Base-by-base conservation (phyloP, 2,329 filamentous ascomycete genomes). In the Trichoderma aggressivum region DNA sequence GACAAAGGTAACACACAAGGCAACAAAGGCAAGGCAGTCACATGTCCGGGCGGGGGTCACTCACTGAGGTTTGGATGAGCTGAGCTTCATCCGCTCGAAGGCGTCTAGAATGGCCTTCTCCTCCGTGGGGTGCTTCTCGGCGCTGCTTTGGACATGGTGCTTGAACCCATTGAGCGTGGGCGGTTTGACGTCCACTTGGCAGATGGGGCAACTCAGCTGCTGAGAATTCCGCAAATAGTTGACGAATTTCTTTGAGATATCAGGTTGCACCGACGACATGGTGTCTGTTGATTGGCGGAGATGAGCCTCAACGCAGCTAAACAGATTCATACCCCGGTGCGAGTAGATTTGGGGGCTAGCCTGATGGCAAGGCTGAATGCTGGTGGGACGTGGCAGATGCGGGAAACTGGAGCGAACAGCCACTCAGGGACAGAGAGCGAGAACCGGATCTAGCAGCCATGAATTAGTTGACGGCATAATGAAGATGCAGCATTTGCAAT, bases 21-120 rank as follows among this genome's bases (percentile, higher is more conserved):
- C 43, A 66, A 53, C 39, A 26, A 66, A 36, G 1, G 39, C 39
- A 26, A 66, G 30, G 63, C 28, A 66, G 16, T 24, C 24, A 28
- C 16, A 62, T n/a, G 43, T 26, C 11, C 7, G 1, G 8, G 28
- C 7, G 21, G 55, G 56, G 10, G 63, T 32, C 11, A 64, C 71
- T 65, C n/a, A 72, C 71, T 32, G 67, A 30, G 61, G 21, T 24
- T 66, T 70, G 18, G 67, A 53, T n/a, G 62, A 39, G 30, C 2
- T 47, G 1, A 70, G 36, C 5, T 55, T 70, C 55, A 75, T 73
- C 24, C 70, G 75, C 12, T 74, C 71, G 39, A 78, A 78, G 2
- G 74, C 76, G 50, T 75, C 70, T n/a, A 75, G 73, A 12, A 79
- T 75, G n/a, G 74, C 77, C 2, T 74, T 59, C 6, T 80, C 76